Percentiles rank a stretch among this genome's conserved stretches.
Evolutionary conservation across 2,329 filamentous ascomycete genomes (phyloP).

Genomic region (Stagonosporopsis vannaccii): DNA sequence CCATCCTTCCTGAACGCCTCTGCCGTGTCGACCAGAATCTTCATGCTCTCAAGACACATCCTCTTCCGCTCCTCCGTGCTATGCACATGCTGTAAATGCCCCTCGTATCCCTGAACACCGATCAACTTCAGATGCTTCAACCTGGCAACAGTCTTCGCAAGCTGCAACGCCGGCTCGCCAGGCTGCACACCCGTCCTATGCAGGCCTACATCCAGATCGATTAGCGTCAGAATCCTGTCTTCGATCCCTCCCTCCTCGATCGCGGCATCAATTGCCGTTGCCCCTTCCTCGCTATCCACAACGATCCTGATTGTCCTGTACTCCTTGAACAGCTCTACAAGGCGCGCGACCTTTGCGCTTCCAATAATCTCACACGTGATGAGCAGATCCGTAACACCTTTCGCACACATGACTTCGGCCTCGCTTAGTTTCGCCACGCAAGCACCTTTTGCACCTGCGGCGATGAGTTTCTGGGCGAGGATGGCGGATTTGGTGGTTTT

Average conservation of each 20-base stretch:
- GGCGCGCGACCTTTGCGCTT: slow-evolving; percentile 53
- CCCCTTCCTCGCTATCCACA: slow-evolving; percentile 57
- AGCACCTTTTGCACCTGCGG: slow-evolving; percentile 59
- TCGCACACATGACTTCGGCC: slow-evolving; percentile 48
- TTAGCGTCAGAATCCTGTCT: slow-evolving; percentile 52
- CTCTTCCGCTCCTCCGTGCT: slow-evolving; percentile 51
- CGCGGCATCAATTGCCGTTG: slow-evolving; percentile 56
- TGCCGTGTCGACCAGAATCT: slow-evolving; percentile 54
- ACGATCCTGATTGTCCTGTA: slow-evolving; percentile 55
- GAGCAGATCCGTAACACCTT: slow-evolving; percentile 58
- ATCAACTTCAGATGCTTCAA: slow-evolving; percentile 54
- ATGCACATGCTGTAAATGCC: slow-evolving; percentile 62
- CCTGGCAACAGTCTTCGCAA: slow-evolving; percentile 51
- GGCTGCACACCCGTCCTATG: slow-evolving; percentile 59
- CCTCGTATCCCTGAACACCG: slow-evolving; percentile 62
- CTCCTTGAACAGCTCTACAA: slow-evolving; percentile 55
- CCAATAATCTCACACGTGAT: slow-evolving; percentile 62
- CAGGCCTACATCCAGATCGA: slow-evolving; percentile 61
- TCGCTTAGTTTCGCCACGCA: slow-evolving; percentile 62
- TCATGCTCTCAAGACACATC: slow-evolving; percentile 57
- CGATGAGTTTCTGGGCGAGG: slow-evolving; percentile 54
- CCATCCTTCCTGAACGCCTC: slow-evolving; percentile 53
- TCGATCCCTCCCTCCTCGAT: slow-evolving; percentile 47
- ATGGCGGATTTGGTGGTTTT: slow-evolving; percentile 61
- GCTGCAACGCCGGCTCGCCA: slow-evolving; percentile 49